A percentile compares a stretch with the other conserved stretches of the same genome.
Evolutionary conservation across 2,329 filamentous ascomycete species (phyloP).

Genomic region (Teratosphaeria zuluensis): DNA sequence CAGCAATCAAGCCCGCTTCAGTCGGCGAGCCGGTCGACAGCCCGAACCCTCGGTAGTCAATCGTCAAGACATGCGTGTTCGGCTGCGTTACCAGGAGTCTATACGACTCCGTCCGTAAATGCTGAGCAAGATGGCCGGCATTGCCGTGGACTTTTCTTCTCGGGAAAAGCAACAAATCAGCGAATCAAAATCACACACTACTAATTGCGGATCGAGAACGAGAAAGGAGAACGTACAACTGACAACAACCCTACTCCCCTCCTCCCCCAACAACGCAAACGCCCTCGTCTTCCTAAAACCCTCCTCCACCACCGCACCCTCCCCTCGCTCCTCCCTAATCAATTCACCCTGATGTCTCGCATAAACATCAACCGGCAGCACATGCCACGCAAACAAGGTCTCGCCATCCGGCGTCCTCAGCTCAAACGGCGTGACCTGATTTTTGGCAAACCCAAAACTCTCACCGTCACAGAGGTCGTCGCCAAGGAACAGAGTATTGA

Average conservation of each 20-base stretch:
- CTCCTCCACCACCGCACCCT: conserved; percentile 30
- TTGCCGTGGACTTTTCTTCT: conserved; percentile 47
- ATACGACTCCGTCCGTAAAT: conserved; percentile 65
- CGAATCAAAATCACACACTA: neutral
- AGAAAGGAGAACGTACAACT: conserved; percentile 34
- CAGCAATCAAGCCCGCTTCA: conserved; percentile 70
- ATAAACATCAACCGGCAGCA: conserved; percentile 71
- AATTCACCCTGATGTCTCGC: conserved; percentile 58
- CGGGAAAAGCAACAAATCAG: neutral
- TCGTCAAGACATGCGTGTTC: conserved; percentile 68
- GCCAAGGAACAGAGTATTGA: conserved; percentile 64
- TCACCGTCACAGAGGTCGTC: conserved; percentile 67
- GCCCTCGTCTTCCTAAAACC: conserved; percentile 40
- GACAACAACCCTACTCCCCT: conserved; percentile 47
- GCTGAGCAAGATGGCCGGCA: conserved; percentile 75
- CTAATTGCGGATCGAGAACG: neutral
- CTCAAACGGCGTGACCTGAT: conserved; percentile 81
- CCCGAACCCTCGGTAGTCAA: conserved; percentile 87
- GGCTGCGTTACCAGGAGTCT: conserved; percentile 65
- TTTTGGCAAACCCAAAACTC: conserved; percentile 75
- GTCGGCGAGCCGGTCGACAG: conserved; percentile 69
- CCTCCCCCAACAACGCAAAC: conserved; percentile 39
- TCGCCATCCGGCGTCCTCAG: conserved; percentile 66
- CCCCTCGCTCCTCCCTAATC: conserved; percentile 34
- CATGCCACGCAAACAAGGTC: conserved; percentile 79